These are phyloP conservation scores for Daedalea quercina DNA, from an alignment of 768 basidiomycete species.

Conservation along the genomic window DNA sequence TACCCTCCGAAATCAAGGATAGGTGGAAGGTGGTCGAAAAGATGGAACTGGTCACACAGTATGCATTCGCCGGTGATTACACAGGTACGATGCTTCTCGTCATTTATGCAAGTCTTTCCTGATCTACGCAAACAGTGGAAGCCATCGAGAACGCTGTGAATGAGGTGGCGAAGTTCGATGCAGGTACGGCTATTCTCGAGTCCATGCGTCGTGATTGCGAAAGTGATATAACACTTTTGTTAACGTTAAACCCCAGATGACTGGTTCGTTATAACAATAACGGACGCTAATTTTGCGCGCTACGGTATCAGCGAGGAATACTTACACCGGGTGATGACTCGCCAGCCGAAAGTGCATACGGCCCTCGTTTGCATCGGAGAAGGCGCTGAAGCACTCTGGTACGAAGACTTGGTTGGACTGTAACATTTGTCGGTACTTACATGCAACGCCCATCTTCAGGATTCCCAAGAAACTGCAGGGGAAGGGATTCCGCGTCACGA, in stretches of 20 bases:
- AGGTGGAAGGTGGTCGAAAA: slow-evolving; percentile 65
- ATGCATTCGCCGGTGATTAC: slow-evolving; percentile 62
- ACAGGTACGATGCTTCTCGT: slow-evolving; percentile 34
- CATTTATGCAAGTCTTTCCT: not conserved
- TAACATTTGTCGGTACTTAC: not conserved
- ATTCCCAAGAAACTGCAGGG: slow-evolving; percentile 56
- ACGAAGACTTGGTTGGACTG: slow-evolving; percentile 7
- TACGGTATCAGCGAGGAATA: slow-evolving; percentile 58
- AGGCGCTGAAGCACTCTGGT: slow-evolving; percentile 61
- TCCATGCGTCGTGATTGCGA: not conserved
- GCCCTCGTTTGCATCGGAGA: slow-evolving; percentile 66
- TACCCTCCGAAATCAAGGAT: slow-evolving; percentile 46
- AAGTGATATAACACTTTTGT: not conserved
- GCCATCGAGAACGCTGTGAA: slow-evolving; percentile 58
- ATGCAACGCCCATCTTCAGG: slow-evolving; percentile 30
- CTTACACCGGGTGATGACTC: slow-evolving; percentile 48
- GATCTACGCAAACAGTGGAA: slow-evolving; percentile 36
- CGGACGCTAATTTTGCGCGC: slow-evolving; percentile 63
- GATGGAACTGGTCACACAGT: slow-evolving; percentile 63
- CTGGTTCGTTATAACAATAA: slow-evolving; percentile 67
- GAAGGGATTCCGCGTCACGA: slow-evolving; percentile 49
- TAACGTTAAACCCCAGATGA: slow-evolving; percentile 36
- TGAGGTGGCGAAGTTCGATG: slow-evolving; percentile 56
- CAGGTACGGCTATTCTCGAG: slow-evolving; percentile 34
- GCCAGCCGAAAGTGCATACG: slow-evolving; percentile 58